These are phyloP conservation scores for Arthrobotrys sinensis DNA, from an alignment of 2,329 filamentous ascomycete genomes.

Conservation along the genomic window DNA sequence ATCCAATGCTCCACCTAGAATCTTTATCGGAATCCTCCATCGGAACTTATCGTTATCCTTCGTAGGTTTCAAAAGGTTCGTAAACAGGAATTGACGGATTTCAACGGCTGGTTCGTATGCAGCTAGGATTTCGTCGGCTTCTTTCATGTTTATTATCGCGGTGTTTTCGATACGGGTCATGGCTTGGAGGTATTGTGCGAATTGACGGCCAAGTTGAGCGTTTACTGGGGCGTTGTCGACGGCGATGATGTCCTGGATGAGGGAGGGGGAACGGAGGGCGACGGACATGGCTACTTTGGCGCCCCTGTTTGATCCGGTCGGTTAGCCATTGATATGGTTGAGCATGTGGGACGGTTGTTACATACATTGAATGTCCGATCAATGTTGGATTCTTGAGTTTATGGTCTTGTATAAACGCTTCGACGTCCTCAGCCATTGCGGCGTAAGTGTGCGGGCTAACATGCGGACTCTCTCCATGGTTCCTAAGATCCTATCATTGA, in stretches of 20 bases:
- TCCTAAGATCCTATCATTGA: conserved; percentile 80
- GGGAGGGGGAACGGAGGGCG: conserved; percentile 78
- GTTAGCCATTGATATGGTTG: conserved; percentile 6
- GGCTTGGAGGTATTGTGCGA: conserved; percentile 83
- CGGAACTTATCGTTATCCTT: conserved; percentile 75
- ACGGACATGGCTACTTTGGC: conserved; percentile 94
- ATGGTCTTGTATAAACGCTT: conserved; percentile 81
- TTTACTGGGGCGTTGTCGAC: conserved; percentile 95
- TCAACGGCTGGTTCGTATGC: conserved; percentile 81
- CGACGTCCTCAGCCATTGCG: conserved; percentile 86
- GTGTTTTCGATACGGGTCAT: conserved; percentile 86
- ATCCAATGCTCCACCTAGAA: conserved; percentile 77
- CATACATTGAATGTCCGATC: conserved; percentile 92
- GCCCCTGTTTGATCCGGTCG: conserved; percentile 73
- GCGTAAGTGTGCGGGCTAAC: conserved; percentile 81
- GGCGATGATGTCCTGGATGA: conserved; percentile 80
- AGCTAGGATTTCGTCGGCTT: conserved; percentile 84
- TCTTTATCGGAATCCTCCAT: conserved; percentile 79
- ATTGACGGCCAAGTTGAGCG: conserved; percentile 80
- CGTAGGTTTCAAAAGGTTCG: conserved; percentile 79
- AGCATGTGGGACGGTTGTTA: background rate
- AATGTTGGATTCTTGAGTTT: conserved; percentile 79
- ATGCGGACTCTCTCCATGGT: conserved; percentile 93
- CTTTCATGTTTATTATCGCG: conserved; percentile 77
- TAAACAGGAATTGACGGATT: conserved; percentile 91